These are phyloP conservation scores for Saccharomycopsis capsularis DNA, from an alignment of 805 yeast species.

Conservation along the genomic window DNA sequence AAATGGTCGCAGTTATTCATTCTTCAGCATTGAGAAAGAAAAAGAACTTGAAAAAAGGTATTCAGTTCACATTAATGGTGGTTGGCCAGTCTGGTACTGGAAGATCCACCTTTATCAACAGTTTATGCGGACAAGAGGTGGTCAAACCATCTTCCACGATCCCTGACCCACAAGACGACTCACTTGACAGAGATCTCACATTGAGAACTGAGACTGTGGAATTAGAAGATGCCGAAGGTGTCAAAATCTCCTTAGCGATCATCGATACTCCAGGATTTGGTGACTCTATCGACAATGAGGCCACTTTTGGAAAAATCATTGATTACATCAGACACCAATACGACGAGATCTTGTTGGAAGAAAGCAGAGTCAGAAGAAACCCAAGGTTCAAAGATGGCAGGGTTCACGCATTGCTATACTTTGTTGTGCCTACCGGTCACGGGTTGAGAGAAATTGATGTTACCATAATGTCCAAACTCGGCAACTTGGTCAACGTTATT, in stretches of 20 bases:
- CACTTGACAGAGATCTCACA: slow-evolving; percentile 47
- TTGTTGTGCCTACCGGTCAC: slow-evolving; percentile 81
- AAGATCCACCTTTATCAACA: slow-evolving; percentile 86
- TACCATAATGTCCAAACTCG: slow-evolving; percentile 68
- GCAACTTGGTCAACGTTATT: slow-evolving; percentile 73
- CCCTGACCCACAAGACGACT: slow-evolving; percentile 44
- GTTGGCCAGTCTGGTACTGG: slow-evolving; percentile 86
- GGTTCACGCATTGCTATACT: slow-evolving; percentile 68
- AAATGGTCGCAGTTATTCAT: slow-evolving; percentile 41
- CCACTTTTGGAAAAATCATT: slow-evolving; percentile 61
- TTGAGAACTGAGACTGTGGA: slow-evolving; percentile 77
- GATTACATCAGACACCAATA: slow-evolving; percentile 77
- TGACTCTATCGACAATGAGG: slow-evolving; percentile 60
- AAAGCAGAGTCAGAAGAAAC: slow-evolving; percentile 73
- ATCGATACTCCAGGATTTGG: slow-evolving; percentile 86
- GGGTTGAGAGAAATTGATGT: slow-evolving; percentile 73
- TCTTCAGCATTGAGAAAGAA: slow-evolving; percentile 60
- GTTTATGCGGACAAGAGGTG: slow-evolving; percentile 82
- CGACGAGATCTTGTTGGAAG: slow-evolving; percentile 76
- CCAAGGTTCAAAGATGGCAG: slow-evolving; percentile 82
- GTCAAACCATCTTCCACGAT: slow-evolving; percentile 64
- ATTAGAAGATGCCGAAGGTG: slow-evolving; percentile 79
- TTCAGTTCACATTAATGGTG: slow-evolving; percentile 80
- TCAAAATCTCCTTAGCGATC: slow-evolving; percentile 65
- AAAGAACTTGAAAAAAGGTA: slow-evolving; percentile 74